A percentile compares a stretch with the other conserved stretches of the same genome.
These are phyloP conservation scores for Omphalotus olearius DNA, from an alignment of 1,284 basidiomycete genomes.

Conservation along the genomic window DNA sequence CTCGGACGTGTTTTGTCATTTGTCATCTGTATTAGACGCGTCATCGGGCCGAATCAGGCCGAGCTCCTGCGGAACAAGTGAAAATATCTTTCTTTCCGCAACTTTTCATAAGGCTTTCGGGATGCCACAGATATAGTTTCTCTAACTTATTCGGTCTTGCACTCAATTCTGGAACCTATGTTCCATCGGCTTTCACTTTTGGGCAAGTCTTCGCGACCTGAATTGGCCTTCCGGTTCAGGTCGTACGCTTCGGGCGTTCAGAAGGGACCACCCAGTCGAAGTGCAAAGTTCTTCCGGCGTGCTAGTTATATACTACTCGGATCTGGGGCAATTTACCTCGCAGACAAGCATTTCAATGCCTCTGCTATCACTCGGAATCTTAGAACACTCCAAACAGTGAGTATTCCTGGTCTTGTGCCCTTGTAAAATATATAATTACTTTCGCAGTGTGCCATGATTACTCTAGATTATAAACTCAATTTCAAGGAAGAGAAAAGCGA, in stretches of 20 bases:
- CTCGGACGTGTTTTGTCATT: no score
- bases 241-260: neutral
- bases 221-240: neutral
- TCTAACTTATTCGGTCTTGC: neutral
- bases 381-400: slow-evolving; percentile 63
- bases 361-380: slow-evolving; percentile 61
- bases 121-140: neutral
- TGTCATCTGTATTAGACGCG: no score
- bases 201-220: neutral
- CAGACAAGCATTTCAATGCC: slow-evolving; percentile 63
- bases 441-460: slow-evolving; percentile 57
- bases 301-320: slow-evolving; percentile 33
- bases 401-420: slow-evolving; percentile 18
- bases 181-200: neutral
- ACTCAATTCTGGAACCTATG: neutral
- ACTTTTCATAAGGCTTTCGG: neutral
- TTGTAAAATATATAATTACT: slow-evolving; percentile 1
- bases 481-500: slow-evolving; percentile 66
- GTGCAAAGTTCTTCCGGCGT: slow-evolving; percentile 24
- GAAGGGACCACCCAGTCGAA: slow-evolving; percentile 9
- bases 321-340: slow-evolving; percentile 41
- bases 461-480: slow-evolving; percentile 81
- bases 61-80: no score
- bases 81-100: no score
- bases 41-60: no score